Percentiles rank a stretch among this genome's conserved stretches.
phyloP scores from a whole-genome alignment of 1,284 basidiomycete genomes.

The Albatrellus sp. region DNA sequence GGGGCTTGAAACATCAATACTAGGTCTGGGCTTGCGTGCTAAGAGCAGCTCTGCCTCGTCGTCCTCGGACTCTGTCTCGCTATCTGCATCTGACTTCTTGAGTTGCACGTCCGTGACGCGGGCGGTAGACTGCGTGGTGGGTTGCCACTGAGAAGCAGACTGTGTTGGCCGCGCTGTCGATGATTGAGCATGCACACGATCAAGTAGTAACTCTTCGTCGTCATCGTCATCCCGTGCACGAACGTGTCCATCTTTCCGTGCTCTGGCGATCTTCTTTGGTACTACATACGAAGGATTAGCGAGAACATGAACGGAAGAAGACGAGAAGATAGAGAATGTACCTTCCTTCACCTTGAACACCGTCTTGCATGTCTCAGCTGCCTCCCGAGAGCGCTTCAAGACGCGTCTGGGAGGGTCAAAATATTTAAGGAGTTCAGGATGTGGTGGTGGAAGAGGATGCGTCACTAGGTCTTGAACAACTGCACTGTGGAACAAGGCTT shows the following conservation, averaged over 20 bases:
- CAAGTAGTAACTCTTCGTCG: slow-evolving; percentile 40
- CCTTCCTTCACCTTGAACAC: slow-evolving; percentile 69
- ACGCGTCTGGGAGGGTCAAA: slow-evolving; percentile 67
- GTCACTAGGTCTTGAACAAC: slow-evolving; percentile 61
- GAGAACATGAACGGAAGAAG: neutral
- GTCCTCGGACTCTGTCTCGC: slow-evolving; percentile 18
- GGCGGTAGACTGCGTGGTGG: slow-evolving; percentile 17
- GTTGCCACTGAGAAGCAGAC: slow-evolving; percentile 9
- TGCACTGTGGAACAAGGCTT: slow-evolving; percentile 84
- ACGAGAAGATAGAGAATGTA: slow-evolving; percentile 14
- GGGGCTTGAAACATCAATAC: slow-evolving; percentile 16
- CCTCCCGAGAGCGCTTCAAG: slow-evolving; percentile 41
- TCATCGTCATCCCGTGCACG: slow-evolving; percentile 52
- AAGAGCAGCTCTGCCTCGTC: slow-evolving; percentile 19
- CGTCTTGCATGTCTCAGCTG: slow-evolving; percentile 50
- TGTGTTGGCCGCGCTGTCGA: neutral
- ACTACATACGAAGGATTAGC: slow-evolving; percentile 23
- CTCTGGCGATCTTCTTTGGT: slow-evolving; percentile 37
- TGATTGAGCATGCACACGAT: slow-evolving; percentile 25
- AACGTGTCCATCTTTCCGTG: slow-evolving; percentile 47
- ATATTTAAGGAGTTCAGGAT: slow-evolving; percentile 75
- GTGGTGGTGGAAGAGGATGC: slow-evolving; percentile 73
- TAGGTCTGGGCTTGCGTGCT: slow-evolving; percentile 10
- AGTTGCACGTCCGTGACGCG: slow-evolving; percentile 29
- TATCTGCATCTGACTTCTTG: slow-evolving; percentile 23